A percentile compares a stretch with the other conserved stretches of the same genome.
phyloP scores from a whole-genome alignment of 78 protist genomes.

The Dictyostelium citrinum region DNA sequence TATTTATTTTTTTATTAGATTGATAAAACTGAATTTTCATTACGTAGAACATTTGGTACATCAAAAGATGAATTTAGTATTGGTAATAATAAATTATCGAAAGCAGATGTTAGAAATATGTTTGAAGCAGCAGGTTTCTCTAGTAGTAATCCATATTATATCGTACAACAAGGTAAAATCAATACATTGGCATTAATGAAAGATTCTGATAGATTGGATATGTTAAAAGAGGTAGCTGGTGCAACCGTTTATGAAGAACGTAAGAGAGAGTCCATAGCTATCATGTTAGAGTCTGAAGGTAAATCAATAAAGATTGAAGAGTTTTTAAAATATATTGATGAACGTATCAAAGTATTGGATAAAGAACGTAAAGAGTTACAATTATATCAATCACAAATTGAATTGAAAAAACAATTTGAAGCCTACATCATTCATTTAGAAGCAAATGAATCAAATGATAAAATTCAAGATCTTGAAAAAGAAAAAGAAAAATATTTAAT shows the following conservation, averaged over 20 bases:
- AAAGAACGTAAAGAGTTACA: conserved; percentile 88
- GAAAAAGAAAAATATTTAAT: neutral
- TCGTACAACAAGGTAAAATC: conserved; percentile 98
- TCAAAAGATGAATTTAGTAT: conserved; percentile 96
- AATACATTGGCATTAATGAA: conserved; percentile 87
- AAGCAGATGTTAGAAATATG: conserved; percentile 88
- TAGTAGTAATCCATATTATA: conserved; percentile 97
- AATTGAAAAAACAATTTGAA: conserved; percentile 81
- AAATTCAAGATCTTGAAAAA: neutral
- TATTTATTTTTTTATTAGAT: conserved; percentile 10
- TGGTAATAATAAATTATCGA: conserved; percentile 77
- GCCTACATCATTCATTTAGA: conserved; percentile 78
- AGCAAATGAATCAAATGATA: neutral
- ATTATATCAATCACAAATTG: conserved; percentile 69
- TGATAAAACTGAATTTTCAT: conserved; percentile 87
- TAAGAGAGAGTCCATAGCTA: conserved; percentile 76
- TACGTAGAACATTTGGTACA: conserved; percentile 90
- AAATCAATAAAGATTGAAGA: conserved; percentile 83
- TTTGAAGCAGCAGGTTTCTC: conserved; percentile 98
- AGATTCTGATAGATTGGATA: conserved; percentile 91
- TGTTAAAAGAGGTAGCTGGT: conserved; percentile 98
- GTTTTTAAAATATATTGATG: conserved; percentile 66
- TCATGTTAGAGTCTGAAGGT: conserved; percentile 85
- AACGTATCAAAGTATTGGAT: conserved; percentile 88
- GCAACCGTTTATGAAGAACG: conserved; percentile 96